Conservation (phyloP, 257 asterid species). For the Salvia hispanica region DNA sequence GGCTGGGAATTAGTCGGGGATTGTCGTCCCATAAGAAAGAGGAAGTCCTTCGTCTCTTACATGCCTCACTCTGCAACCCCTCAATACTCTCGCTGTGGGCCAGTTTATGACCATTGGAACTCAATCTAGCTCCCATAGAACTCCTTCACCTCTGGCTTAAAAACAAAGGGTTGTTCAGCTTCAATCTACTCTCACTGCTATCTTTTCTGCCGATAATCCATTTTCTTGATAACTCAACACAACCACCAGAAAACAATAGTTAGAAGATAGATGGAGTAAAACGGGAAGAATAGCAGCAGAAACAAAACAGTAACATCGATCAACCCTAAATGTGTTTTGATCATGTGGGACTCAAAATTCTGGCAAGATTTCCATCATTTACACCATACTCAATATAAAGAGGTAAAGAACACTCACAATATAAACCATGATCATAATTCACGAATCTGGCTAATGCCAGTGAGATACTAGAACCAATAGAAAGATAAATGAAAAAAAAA, state of each 20-base stretch:
- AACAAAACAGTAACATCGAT: not conserved
- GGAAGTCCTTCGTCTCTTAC: conserved; percentile 74
- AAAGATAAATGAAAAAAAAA: not conserved
- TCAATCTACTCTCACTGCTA: conserved; percentile 22
- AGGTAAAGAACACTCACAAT: not conserved
- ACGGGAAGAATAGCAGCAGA: not conserved
- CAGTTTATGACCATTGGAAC: conserved; percentile 46
- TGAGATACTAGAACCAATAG: not conserved
- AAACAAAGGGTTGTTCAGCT: conserved; percentile 15
- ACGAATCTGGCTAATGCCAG: not conserved
- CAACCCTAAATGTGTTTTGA: not conserved
- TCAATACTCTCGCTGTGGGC: conserved; percentile 44
- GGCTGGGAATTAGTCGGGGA: conserved; percentile 70
- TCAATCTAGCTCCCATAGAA: conserved; percentile 77
- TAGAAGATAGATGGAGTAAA: not conserved
- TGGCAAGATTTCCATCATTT: not conserved
- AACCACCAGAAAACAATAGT: conserved; percentile 28
- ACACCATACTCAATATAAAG: not conserved
- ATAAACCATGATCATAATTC: conserved; percentile 12
- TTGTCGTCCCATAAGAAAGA: conserved; percentile 67
- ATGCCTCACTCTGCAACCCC: conserved; percentile 55
- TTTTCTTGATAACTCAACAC: conserved; percentile 30
- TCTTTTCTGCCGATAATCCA: conserved; percentile 21
- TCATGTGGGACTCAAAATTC: not conserved
- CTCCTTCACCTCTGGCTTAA: conserved; percentile 21